Evolutionary conservation across 202 grass and related monocot genomes (phyloP).

Genomic region (Carex arenaria): DNA sequence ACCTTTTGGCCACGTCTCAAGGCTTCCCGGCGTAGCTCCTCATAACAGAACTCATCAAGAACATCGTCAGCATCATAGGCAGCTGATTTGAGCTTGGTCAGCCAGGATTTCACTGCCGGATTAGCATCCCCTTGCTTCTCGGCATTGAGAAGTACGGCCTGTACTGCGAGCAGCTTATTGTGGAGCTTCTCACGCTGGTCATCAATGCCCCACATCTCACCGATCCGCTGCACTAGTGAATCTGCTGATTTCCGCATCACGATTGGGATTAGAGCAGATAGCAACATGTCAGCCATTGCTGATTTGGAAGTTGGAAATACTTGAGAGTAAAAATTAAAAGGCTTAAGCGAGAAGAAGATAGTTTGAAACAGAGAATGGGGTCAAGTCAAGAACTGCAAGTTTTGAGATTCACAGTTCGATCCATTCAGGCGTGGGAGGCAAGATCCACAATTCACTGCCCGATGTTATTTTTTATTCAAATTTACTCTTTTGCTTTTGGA

Average conservation of each 20-base stretch:
- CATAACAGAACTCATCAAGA: constrained; percentile 22
- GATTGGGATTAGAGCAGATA: not conserved
- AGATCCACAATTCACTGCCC: too few relatives aligned
- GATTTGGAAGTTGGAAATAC: too few relatives aligned
- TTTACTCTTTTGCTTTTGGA: too few relatives aligned
- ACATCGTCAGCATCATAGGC: constrained; percentile 20
- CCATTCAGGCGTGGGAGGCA: too few relatives aligned
- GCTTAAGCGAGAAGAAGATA: too few relatives aligned
- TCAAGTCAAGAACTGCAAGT: too few relatives aligned
- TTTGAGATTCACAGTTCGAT: too few relatives aligned
- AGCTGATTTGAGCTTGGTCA: constrained; percentile 2
- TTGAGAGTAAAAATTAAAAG: too few relatives aligned
- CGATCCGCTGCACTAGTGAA: not conserved
- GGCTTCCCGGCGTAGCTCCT: constrained; percentile 4
- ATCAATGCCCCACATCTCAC: constrained; percentile 5
- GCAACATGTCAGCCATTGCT: not conserved
- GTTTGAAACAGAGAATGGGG: too few relatives aligned
- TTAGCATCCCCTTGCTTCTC: not conserved
- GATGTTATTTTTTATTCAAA: too few relatives aligned
- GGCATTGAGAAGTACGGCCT: not conserved
- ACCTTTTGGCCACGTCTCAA: not conserved
- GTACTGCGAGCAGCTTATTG: not conserved
- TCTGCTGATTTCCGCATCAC: not conserved
- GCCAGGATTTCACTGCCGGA: constrained; percentile 2
- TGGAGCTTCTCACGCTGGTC: too few relatives aligned